phyloP scores from a whole-genome alignment of 371 early-diverging fungal species.

The Mucor circinelloides region DNA sequence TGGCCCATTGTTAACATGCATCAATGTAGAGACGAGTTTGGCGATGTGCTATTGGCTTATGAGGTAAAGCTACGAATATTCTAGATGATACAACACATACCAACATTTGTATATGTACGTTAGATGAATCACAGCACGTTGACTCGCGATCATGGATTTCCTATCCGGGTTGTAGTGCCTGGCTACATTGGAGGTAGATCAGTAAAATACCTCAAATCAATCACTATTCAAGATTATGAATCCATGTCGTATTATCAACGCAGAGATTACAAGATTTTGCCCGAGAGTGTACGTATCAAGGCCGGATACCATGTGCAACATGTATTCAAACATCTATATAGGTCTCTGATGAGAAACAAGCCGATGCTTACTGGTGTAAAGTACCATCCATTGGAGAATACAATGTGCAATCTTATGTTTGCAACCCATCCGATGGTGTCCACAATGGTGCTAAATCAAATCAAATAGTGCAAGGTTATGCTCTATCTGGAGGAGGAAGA shows the following conservation, averaged over 20 bases:
- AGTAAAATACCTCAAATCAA: conserved; percentile 79
- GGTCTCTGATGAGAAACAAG: conserved; percentile 44
- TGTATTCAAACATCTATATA: background rate
- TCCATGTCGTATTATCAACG: conserved; percentile 77
- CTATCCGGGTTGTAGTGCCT: conserved; percentile 84
- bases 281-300: conserved; percentile 52
- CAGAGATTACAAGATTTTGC: conserved; percentile 85
- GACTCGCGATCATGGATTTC: conserved; percentile 80
- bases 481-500: conserved; percentile 56
- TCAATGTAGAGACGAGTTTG: conserved; percentile 61
- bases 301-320: background rate
- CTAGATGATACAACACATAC: background rate
- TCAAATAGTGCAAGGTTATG: conserved; percentile 39
- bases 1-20: too few species aligned
- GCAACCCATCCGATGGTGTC: conserved; percentile 52
- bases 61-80: conserved; percentile 35
- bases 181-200: conserved; percentile 86
- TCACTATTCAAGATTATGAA: conserved; percentile 69
- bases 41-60: conserved; percentile 83
- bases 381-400: conserved; percentile 75
- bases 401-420: conserved; percentile 72
- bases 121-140: conserved; percentile 84
- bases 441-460: conserved; percentile 6
- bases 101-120: background rate
- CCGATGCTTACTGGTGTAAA: conserved; percentile 51